Conservation (phyloP, 495 filamentous ascomycete genomes). For the Opeltia flavorubescens region DNA sequence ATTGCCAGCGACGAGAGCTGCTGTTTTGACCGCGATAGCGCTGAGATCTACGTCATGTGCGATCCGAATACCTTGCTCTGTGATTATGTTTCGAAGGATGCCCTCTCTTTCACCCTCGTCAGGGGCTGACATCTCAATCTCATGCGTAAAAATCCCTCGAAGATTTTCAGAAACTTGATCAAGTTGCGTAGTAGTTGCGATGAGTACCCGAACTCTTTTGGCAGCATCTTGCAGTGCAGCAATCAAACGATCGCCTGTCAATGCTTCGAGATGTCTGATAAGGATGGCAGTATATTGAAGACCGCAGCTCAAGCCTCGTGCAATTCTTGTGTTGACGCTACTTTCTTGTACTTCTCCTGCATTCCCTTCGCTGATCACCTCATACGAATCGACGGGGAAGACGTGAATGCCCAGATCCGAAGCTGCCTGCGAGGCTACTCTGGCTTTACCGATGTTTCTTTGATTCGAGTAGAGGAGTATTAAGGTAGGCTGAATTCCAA, state of each 20-base stretch:
- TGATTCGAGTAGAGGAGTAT: constrained; percentile 83
- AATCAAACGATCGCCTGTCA: constrained; percentile 81
- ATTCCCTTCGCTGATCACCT: constrained; percentile 80
- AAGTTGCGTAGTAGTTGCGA: constrained; percentile 88
- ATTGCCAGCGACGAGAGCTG: constrained; percentile 87
- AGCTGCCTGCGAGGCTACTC: constrained; percentile 59
- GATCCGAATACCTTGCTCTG: constrained; percentile 55
- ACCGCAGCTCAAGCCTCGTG: constrained; percentile 79
- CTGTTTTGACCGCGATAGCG: constrained; percentile 82
- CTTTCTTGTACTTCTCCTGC: constrained; percentile 78
- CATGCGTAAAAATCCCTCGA: constrained; percentile 83
- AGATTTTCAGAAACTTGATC: constrained; percentile 87
- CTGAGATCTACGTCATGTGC: constrained; percentile 70
- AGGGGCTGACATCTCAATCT: constrained; percentile 84
- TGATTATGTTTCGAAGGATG: constrained; percentile 62
- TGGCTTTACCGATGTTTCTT: constrained; percentile 79
- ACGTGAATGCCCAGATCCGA: constrained; percentile 80
- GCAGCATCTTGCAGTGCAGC: constrained; percentile 69
- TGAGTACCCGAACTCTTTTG: constrained; percentile 55
- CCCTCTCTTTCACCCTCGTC: constrained; percentile 88
- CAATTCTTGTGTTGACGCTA: constrained; percentile 71
- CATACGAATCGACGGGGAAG: constrained; percentile 82
- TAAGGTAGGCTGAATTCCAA: constrained; percentile 75
- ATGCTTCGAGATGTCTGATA: constrained; percentile 73
- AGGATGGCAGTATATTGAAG: constrained; percentile 68